Base-by-base conservation (phyloP, 805 yeast species). In the Grigorovia transvaalensis region DNA sequence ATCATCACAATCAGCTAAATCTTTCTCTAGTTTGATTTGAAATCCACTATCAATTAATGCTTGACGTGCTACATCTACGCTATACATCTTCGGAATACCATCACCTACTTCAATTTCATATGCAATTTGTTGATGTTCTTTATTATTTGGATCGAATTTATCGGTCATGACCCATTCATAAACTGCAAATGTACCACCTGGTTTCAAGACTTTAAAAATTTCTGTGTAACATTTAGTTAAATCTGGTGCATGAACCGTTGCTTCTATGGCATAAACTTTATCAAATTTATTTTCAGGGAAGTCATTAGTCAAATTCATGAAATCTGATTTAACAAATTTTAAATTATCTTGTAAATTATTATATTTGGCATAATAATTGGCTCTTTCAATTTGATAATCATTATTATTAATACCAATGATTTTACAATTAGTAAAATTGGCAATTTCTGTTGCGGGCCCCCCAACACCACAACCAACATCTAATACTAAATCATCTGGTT, bases 381-480 rank as follows among this genome's bases (percentile, higher is more conserved):
- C 98, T 69, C 95, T 87, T 65, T 83, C 90, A 62, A 91, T 85
- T 77, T 93, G 95, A 75, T 93, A 93, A 72, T 93, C 99, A 69
- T 93, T 93, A 77, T 93, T 91, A 76, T 91, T 91, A 63, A 91
- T 77, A 49, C 99, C 99, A 56, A 86, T 86, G 67, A 91, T 77
- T 61, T 80, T 74, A 73, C 89, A 84, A 63, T 84, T 88, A 49
- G 98, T 85, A 76, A 91, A 91, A 67, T 96, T 81, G 55, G 85
- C 78, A 64, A 91, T 91, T 74, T 93, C 96, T 71, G 97, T 85
- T 20, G 96, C 97, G 63, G 99, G 99, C 45, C 99, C 99, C 67
- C 99, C 99, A 62, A 91, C 96, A 77, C 99, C 99, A 75, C 99
- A 93, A 47, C 99, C 99, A 53, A 91, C 99, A 68, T 91, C 99